Evolutionary conservation across 225 moss, liverwort and hornwort species (phyloP), one percentile per base, ranked within the genome.

Genomic region (Anthoceros angustus): DNA sequence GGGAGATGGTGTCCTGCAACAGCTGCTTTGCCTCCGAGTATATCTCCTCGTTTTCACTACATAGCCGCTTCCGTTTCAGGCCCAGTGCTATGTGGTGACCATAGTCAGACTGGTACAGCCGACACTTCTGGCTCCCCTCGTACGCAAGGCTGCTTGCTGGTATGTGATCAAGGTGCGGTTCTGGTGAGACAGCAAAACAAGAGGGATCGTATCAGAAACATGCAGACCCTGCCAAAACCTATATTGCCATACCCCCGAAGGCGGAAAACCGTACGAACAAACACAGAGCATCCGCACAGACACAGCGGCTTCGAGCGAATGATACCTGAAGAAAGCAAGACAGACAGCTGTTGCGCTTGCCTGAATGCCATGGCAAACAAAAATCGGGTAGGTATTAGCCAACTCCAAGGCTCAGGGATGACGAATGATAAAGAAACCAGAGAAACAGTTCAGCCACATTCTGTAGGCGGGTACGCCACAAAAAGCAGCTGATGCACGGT

Each of bases 311-410:
- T 67, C 9, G 39, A 32, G 20, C 18, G 14, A 21, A 42, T 72
- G 79, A 68, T 12, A 74, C 82, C 80, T 68, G 77, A 77, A 16
- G 77, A 62, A 62, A 79, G 77, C 62, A 74, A 77, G 42, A 74
- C 68, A 43, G 80, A 80, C 39, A 80, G 63, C 62, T 80, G 77
- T 68, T 73, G 75, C 71, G 77, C 72, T 38, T 80, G 75, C 61
- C 69, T 80, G 62, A 63, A 62, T 64, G 71, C 71, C 82, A 83
- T 83, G 55, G n/a, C 55, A 55, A 32, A 55, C 5, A 18, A 55
- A 55, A 55, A 18, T 55, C 18, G n/a, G 55, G 55, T 23, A 15
- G 55, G 14, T 55, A 55, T 55, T 55, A 55, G 55, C 55, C 55
- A 15, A 55, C 23, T 55, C 55, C 55, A 55, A 18, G 5, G 55